Conservation (phyloP, 768 basidiomycete genomes). For the Obba rivulosa region DNA sequence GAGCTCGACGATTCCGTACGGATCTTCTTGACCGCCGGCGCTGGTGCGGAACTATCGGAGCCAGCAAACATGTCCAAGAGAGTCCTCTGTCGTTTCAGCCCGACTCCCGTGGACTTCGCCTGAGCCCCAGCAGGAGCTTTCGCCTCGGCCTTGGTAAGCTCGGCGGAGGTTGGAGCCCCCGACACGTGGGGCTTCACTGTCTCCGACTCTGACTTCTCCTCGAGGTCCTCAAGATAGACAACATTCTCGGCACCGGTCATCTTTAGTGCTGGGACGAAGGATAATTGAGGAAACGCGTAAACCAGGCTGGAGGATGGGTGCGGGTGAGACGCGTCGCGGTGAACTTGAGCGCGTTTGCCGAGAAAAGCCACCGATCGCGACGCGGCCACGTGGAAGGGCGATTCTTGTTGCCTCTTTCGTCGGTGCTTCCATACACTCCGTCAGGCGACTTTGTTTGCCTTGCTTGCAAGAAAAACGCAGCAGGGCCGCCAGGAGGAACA, state of each 20-base stretch:
- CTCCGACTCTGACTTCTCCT: slow-evolving; percentile 6
- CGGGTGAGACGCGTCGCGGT: slow-evolving; percentile 12
- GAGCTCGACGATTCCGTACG: slow-evolving; percentile 30
- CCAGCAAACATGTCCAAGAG: slow-evolving; percentile 58
- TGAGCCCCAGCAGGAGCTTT: slow-evolving; percentile 1
- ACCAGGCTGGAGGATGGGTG: neutral
- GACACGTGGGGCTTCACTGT: slow-evolving; percentile 9
- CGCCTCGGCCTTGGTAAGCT: neutral
- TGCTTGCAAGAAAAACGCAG: too few relatives aligned
- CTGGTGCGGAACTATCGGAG: slow-evolving; percentile 25
- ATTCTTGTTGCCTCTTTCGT: neutral
- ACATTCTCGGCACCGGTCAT: slow-evolving; percentile 12
- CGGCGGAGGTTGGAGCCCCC: neutral
- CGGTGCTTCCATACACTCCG: neutral
- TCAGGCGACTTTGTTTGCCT: neutral
- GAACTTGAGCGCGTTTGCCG: slow-evolving; percentile 1
- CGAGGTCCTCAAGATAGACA: slow-evolving; percentile 32
- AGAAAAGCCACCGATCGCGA: slow-evolving; percentile 1
- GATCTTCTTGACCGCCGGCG: slow-evolving; percentile 40
- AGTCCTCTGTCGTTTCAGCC: slow-evolving; percentile 54
- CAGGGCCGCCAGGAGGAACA: too few relatives aligned
- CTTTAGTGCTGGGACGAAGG: neutral
- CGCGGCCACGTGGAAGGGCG: neutral
- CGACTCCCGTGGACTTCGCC: slow-evolving; percentile 12
- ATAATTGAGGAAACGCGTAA: slow-evolving; percentile 4